These are phyloP conservation scores for Marchantia paleacea DNA, from an alignment of 225 moss, liverwort and hornwort genomes.

Conservation along the genomic window DNA sequence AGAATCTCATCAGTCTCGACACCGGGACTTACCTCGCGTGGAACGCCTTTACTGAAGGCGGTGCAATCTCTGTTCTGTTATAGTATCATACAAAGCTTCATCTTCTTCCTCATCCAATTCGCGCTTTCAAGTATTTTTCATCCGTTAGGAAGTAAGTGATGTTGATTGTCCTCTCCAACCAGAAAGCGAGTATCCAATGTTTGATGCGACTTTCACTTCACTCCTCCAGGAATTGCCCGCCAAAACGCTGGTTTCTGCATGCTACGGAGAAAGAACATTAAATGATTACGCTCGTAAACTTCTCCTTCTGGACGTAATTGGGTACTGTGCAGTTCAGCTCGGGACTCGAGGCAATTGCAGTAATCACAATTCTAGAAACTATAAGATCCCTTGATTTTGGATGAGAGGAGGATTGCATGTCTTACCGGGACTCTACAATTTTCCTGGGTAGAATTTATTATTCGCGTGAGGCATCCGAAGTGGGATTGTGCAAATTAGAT, in stretches of 20 bases:
- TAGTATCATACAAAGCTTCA: too few species aligned
- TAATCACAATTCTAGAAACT: not conserved
- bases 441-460: not conserved
- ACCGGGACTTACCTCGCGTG: not conserved
- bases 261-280: not conserved
- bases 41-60: not conserved
- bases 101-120: too few species aligned
- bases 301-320: not conserved
- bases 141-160: not conserved
- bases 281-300: too few species aligned
- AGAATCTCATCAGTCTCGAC: not conserved
- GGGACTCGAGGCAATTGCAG: not conserved
- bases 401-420: not conserved
- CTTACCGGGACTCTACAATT: not conserved
- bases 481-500: too few species aligned
- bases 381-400: not conserved
- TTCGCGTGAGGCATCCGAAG: too few species aligned
- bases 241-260: not conserved
- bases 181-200: too few species aligned
- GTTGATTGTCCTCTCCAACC: not conserved
- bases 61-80: not conserved
- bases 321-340: not conserved
- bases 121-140: not conserved
- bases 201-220: too few species aligned
- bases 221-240: too few species aligned